Percentiles rank a stretch among this genome's conserved stretches.
phyloP scores from a whole-genome alignment of 768 basidiomycete genomes.

The Roridomyces roridus region DNA sequence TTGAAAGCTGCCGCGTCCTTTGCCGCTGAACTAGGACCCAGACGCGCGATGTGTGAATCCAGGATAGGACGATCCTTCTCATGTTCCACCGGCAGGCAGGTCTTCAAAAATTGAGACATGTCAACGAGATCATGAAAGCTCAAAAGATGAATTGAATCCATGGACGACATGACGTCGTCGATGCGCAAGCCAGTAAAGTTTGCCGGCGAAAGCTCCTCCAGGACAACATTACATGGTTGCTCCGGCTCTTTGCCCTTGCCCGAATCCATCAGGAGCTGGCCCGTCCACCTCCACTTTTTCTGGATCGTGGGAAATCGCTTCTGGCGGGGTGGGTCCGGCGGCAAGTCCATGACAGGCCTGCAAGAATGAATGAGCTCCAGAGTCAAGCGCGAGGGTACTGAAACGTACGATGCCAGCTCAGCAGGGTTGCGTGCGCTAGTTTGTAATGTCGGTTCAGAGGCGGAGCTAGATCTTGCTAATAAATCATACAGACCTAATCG shows the following conservation, averaged over 20 bases:
- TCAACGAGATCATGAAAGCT: conserved; percentile 58
- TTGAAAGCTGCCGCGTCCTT: conserved; percentile 47
- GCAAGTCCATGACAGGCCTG: too few species aligned
- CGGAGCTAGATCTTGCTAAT: background rate
- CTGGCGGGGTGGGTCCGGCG: background rate
- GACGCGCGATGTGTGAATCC: conserved; percentile 51
- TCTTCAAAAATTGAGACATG: conserved; percentile 50
- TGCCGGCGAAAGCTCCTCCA: conserved; percentile 52
- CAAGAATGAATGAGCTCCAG: too few species aligned
- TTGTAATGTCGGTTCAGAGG: conserved; percentile 24
- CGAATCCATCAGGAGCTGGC: conserved; percentile 53
- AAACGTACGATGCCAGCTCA: conserved; percentile 22
- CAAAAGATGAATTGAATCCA: conserved; percentile 48
- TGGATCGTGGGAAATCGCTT: conserved; percentile 36
- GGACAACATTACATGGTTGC: conserved; percentile 52
- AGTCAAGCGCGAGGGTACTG: too few species aligned
- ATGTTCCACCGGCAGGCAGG: conserved; percentile 40
- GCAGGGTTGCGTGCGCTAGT: conserved; percentile 33
- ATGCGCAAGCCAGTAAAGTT: conserved; percentile 51
- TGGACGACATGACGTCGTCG: conserved; percentile 48
- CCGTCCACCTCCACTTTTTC: conserved; percentile 72
- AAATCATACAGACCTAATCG: conserved; percentile 42
- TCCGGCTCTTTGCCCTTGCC: conserved; percentile 47
- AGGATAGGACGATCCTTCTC: conserved; percentile 40
- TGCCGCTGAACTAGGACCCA: conserved; percentile 46